Base-by-base conservation (phyloP, 176 grass and related monocot genomes). In the Phoenix dactylifera region DNA sequence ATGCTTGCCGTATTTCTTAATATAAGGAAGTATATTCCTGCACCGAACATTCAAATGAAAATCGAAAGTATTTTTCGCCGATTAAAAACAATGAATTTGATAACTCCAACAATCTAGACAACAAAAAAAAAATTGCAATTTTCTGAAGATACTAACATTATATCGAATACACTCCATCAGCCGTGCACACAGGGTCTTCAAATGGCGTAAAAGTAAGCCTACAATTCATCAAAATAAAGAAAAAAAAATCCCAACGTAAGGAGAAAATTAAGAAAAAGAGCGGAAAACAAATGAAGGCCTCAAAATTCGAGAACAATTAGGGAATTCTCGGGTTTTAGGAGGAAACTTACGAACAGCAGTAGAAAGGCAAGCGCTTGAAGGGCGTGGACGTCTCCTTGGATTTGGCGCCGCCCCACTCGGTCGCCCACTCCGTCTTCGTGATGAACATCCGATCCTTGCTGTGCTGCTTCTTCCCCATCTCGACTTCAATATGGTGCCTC, bases 361-460 rank as follows among this genome's bases (percentile, higher is more conserved):
- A 91, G 77, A 97, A 97, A 29, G 92, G 92, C 39, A 97, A 80
- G 55, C 83, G 83, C 74, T 97, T 90, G 81, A 88, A 97, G 60
- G 83, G 87, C 19, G 61, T 49, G 68, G 66, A 71, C 18, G 63
- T 63, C 22, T 88, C 87, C 73, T 90, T 96, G 57, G 89, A 52
- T 61, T 90, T 96, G 60, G 92, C 92, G 66, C 92, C 92, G 60
- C 92, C 92, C 87, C 92, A 96, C 73, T 96, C 92, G 6, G 35
- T 44, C 35, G 35, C 35, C 35, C 35, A 44, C 35, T 44, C 35
- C 35, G 92, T 96, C 69, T 68, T 58, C 25, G 92, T 96, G 55
- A 96, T 96, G 84, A 83, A 96, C 92, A 96, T 96, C 16, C 92
- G 80, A 59, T 96, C 92, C 76, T 96, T 96, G 81, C 92, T 96